phyloP scores from a whole-genome alignment of 2,329 filamentous ascomycete species.

The Arachnomyces sp. region DNA sequence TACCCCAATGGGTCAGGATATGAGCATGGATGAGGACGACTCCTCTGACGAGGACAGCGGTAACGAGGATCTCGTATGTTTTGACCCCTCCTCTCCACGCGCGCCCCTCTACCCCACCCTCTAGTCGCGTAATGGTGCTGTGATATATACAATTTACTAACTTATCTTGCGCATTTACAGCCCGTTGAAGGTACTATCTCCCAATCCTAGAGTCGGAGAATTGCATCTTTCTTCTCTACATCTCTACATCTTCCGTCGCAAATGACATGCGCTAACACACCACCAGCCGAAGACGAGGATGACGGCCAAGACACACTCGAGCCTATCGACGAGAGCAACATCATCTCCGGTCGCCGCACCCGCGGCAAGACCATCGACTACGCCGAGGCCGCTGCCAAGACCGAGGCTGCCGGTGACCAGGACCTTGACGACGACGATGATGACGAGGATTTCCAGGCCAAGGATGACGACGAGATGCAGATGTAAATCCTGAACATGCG shows the following conservation, averaged over 20 bases:
- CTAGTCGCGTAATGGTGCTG: background rate
- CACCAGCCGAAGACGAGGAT: slow-evolving; percentile 50
- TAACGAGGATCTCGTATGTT: slow-evolving; percentile 30
- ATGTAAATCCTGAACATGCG: slow-evolving; percentile 20
- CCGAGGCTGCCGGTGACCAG: slow-evolving; percentile 67
- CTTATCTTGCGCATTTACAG: slow-evolving; percentile 12
- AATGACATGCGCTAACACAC: no score
- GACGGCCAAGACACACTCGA: slow-evolving; percentile 59
- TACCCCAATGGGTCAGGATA: slow-evolving; percentile 44
- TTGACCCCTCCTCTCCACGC: background rate
- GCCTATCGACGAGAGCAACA: slow-evolving; percentile 85
- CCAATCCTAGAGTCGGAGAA: no score
- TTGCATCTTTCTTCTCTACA: background rate
- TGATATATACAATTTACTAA: slow-evolving; percentile 11
- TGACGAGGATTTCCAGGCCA: slow-evolving; percentile 32
- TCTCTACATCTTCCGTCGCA: background rate
- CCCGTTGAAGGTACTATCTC: slow-evolving; percentile 19
- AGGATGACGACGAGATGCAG: slow-evolving; percentile 34
- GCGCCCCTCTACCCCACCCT: background rate
- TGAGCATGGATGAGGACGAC: slow-evolving; percentile 66
- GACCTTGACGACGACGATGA: slow-evolving; percentile 52
- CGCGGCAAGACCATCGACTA: slow-evolving; percentile 91
- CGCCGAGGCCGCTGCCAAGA: slow-evolving; percentile 76
- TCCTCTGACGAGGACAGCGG: slow-evolving; percentile 59
- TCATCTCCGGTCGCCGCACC: slow-evolving; percentile 76